These are phyloP conservation scores for Haematococcus lacustris DNA, from an alignment of 139 green algal species.

Conservation along the genomic window DNA sequence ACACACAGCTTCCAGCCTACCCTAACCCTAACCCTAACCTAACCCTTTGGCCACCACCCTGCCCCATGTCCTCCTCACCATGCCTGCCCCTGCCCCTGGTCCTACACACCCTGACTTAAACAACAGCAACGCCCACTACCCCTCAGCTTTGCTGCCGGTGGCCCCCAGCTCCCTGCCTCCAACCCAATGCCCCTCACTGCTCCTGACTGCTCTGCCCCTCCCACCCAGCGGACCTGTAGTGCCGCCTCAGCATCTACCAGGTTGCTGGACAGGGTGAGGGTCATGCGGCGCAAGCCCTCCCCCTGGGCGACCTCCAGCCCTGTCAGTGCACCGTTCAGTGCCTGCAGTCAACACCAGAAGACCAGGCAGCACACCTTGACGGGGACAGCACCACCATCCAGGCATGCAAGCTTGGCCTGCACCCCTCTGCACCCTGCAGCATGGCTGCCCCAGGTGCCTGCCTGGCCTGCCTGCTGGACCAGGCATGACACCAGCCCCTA, in stretches of 20 bases:
- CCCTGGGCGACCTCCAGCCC: constrained; percentile 43
- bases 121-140: background rate
- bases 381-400: background rate
- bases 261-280: constrained; percentile 23
- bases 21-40: no score
- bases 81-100: no score
- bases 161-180: no score
- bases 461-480: no score
- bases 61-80: no score
- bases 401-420: background rate
- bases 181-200: no score
- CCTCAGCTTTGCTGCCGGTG: background rate
- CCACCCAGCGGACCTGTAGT: constrained; percentile 28
- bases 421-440: background rate
- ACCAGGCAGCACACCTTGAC: background rate
- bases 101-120: no score
- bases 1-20: no score
- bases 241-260: constrained; percentile 41
- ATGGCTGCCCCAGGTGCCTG: background rate
- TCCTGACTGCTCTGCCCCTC: no score
- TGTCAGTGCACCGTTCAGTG: constrained; percentile 41
- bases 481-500: no score
- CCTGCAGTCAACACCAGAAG: constrained; percentile 13
- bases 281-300: constrained; percentile 37
- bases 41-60: no score